These are phyloP conservation scores for Elaeagnus macrophylla DNA, from an alignment of 306 rosid species.

Conservation along the genomic window DNA sequence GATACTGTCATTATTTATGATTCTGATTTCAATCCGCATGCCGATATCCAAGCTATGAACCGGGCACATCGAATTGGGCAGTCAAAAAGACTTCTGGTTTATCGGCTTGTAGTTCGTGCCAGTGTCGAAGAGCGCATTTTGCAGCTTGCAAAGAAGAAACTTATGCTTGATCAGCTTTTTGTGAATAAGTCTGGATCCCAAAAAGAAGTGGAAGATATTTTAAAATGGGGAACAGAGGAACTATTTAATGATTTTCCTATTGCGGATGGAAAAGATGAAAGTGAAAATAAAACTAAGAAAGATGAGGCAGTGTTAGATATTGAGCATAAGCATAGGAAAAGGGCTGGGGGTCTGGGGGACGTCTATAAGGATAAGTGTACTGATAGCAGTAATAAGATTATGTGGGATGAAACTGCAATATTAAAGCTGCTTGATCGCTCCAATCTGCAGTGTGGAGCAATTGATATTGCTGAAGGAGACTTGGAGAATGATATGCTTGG, in stretches of 20 bases:
- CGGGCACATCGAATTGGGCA: slow-evolving; percentile 99
- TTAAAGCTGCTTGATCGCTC: slow-evolving; percentile 89
- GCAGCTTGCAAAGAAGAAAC: slow-evolving; percentile 98
- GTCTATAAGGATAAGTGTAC: slow-evolving; percentile 92
- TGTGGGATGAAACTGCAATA: slow-evolving; percentile 98
- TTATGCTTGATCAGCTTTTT: slow-evolving; percentile 99
- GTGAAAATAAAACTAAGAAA: slow-evolving; percentile 60
- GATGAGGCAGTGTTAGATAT: slow-evolving; percentile 60
- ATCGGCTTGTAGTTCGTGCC: slow-evolving; percentile 97
- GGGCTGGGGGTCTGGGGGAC: slow-evolving; percentile 90
- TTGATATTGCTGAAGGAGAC: slow-evolving; percentile 81
- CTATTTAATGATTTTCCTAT: slow-evolving; percentile 69
- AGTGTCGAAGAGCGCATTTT: slow-evolving; percentile 99
- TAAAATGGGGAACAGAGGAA: slow-evolving; percentile 99
- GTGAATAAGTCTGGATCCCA: slow-evolving; percentile 95
- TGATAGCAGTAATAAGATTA: slow-evolving; percentile 60
- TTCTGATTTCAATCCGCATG: slow-evolving; percentile 99
- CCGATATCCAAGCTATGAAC: slow-evolving; percentile 99
- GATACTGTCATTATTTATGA: slow-evolving; percentile 98
- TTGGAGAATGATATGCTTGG: slow-evolving; percentile 93
- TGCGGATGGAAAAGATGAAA: slow-evolving; percentile 45
- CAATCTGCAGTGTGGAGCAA: slow-evolving; percentile 66
- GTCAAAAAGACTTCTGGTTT: slow-evolving; percentile 91
- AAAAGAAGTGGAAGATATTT: slow-evolving; percentile 93
- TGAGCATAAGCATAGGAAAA: slow-evolving; percentile 83